Conservation (phyloP, 192 early-diverging fungal species). For the Coemansia sp. region DNA sequence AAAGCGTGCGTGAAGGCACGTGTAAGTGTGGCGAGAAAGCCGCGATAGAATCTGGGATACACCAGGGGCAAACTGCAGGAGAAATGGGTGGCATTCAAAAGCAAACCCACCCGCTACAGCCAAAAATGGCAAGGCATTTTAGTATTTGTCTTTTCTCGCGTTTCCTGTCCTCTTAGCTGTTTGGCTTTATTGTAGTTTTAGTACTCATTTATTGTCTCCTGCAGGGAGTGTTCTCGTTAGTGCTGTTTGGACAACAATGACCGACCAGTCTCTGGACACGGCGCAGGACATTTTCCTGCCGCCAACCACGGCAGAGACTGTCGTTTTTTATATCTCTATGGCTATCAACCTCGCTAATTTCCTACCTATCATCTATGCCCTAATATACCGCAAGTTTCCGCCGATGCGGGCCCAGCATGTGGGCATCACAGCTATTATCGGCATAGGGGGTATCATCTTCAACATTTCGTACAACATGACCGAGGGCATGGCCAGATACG, state of each 20-base stretch:
- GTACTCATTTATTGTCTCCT: not conserved
- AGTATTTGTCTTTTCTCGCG: not conserved
- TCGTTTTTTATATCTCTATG: constrained; percentile 25
- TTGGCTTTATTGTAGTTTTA: constrained; percentile 2
- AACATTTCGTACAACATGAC: constrained; percentile 36
- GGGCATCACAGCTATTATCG: constrained; percentile 29
- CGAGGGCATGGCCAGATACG: constrained; percentile 39
- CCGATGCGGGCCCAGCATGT: constrained; percentile 46
- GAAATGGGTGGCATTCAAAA: not conserved
- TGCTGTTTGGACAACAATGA: constrained; percentile 9
- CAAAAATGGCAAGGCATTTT: not conserved
- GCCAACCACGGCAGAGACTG: constrained; percentile 32
- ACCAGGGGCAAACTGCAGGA: not conserved
- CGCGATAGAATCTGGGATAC: not conserved
- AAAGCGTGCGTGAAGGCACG: not conserved
- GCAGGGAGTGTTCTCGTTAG: not conserved
- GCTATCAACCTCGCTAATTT: constrained; percentile 25
- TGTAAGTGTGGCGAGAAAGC: not conserved
- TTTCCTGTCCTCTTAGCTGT: not conserved
- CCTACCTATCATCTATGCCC: constrained; percentile 28
- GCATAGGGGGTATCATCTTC: constrained; percentile 35
- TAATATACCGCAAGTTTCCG: constrained; percentile 27
- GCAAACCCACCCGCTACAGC: not conserved
- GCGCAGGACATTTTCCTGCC: constrained; percentile 29
- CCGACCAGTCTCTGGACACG: constrained; percentile 14